Evolutionary conservation across 129 eudicot genomes (phyloP).

Genomic region (Ambrosia trifida): DNA sequence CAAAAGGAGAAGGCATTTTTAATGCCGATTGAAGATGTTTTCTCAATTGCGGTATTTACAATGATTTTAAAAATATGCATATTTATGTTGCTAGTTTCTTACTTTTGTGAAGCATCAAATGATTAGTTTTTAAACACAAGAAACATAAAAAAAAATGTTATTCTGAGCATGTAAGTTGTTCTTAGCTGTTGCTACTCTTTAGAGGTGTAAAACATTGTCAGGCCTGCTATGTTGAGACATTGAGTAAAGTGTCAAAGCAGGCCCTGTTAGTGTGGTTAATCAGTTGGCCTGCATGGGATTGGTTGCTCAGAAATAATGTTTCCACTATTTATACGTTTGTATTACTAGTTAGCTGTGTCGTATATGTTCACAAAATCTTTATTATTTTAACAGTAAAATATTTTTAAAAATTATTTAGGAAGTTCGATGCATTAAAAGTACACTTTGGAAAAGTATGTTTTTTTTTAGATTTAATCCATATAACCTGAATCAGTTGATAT

Average conservation of each 20-base stretch:
- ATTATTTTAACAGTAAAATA: background rate
- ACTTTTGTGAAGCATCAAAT: too few species aligned
- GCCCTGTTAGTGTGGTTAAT: background rate
- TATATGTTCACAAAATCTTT: background rate
- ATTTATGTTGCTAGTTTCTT: background rate
- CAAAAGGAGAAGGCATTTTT: constrained; percentile 89
- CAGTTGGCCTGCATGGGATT: background rate
- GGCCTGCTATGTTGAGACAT: background rate
- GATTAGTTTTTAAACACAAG: background rate
- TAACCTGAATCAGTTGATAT: background rate
- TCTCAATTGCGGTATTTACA: constrained; percentile 73
- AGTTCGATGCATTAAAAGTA: background rate
- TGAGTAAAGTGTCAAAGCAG: background rate
- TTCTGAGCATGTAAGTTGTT: background rate
- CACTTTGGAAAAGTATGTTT: background rate
- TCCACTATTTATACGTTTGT: background rate
- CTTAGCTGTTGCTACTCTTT: background rate
- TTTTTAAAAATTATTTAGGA: background rate
- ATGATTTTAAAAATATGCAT: background rate
- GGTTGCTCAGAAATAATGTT: background rate
- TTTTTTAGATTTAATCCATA: background rate
- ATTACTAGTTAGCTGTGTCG: background rate
- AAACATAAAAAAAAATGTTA: background rate
- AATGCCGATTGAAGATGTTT: constrained; percentile 94
- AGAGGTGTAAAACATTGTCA: background rate